Evolutionary conservation across 495 filamentous ascomycete species (phyloP).

Genomic region (Annulohypoxylon stygium): DNA sequence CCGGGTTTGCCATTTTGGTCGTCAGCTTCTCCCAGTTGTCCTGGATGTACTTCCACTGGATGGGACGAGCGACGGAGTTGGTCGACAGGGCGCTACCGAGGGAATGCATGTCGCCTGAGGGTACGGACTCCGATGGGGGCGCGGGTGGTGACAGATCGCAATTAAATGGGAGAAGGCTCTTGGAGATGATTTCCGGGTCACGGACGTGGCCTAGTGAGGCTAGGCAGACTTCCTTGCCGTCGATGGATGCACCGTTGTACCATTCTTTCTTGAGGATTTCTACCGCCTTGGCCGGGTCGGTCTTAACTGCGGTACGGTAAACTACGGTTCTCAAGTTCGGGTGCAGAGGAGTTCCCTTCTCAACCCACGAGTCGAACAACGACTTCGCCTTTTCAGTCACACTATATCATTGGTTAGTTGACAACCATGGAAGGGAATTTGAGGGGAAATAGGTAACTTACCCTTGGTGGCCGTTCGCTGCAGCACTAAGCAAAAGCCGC

Average conservation of each 20-base stretch:
- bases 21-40: constrained; percentile 79
- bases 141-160: constrained; percentile 76
- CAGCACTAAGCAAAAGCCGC: constrained; percentile 79
- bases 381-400: constrained; percentile 76
- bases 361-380: constrained; percentile 80
- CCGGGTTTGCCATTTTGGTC: constrained; percentile 79
- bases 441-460: constrained; percentile 56
- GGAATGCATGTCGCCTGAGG: constrained; percentile 83
- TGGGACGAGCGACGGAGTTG: constrained; percentile 75
- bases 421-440: neutral
- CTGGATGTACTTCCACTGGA: constrained; percentile 87
- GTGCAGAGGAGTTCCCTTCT: constrained; percentile 76
- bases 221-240: constrained; percentile 89
- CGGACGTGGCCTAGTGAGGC: constrained; percentile 80
- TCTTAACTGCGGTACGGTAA: constrained; percentile 82
- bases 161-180: constrained; percentile 83
- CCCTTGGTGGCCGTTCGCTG: constrained; percentile 77
- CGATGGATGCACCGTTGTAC: constrained; percentile 81
- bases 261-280: constrained; percentile 83
- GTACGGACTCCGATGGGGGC: constrained; percentile 56
- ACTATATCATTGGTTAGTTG: constrained; percentile 55
- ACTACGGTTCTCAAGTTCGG: constrained; percentile 83
- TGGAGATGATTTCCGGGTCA: constrained; percentile 73
- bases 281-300: constrained; percentile 74
- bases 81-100: constrained; percentile 77